Evolutionary conservation across 208 protist genomes (phyloP), one percentile per base, ranked within the genome.

Genomic region (Wallacemonas sp.): DNA sequence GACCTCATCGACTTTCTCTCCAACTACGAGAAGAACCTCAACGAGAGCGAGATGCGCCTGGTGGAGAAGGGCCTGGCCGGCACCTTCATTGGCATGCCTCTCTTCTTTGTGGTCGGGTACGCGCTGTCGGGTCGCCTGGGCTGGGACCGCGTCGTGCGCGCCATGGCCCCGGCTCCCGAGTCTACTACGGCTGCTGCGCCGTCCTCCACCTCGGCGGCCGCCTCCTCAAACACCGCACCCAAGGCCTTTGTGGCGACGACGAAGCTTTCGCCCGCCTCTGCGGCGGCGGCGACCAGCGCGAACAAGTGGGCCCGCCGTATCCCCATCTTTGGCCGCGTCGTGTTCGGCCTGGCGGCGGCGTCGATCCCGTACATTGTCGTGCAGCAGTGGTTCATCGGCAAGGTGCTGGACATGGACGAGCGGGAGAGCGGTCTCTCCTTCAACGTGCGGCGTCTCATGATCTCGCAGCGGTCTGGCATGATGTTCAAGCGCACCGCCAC

Each of bases 401-500:
- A 70, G 14, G 81, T 94, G 28, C 76, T 94, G 28, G 88, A 81
- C 55, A 31, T 92, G 29, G 76, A 92, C 67, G 85, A 92, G 76
- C 62, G 67, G 5, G 75, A 84, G 38, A 92, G 83, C 76, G 76
- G 77, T 36, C 66, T 94, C 3, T 88, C 82, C 20, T 92, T 92
- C 52, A 83, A 94, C 67, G 72, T 90, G 57, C 69, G 79, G 1
- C 82, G 88, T 7, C 68, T 92, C 25, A 91, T 94, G 85, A 71
- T 94, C 28, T 74, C 83, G 36, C 88, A 94, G 75, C 79, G 88
- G 16, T 85, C 75, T 1, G 72, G 81, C 22, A 91, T 94, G 82
- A 94, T 94, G 88, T 94, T 94, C 46, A 82, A 77, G 48, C 88
- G 88, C 52, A 92, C 88, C n/a, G 82, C 84, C 49, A 92, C 88